phyloP scores from a whole-genome alignment of 2,329 filamentous ascomycete species.

The Aspergillus transmontanensis region DNA sequence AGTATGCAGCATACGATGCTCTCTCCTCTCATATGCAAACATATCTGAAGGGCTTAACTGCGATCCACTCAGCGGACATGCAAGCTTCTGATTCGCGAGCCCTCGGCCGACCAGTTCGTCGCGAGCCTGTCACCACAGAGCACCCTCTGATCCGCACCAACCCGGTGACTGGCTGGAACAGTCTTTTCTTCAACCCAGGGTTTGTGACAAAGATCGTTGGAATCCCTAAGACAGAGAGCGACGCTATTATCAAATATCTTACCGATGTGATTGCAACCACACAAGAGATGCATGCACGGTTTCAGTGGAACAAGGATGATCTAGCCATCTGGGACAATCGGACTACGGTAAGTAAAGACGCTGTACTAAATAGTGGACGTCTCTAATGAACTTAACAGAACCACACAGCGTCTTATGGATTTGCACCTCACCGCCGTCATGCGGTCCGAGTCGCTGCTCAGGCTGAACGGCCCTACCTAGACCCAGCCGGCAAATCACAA shows the following conservation, averaged over 20 bases:
- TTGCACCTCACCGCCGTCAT: constrained; percentile 59
- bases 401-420: constrained; percentile 59
- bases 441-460: constrained; percentile 53
- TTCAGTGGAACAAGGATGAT: constrained; percentile 66
- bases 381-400: constrained; percentile 40
- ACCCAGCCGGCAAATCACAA: constrained; percentile 51
- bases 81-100: constrained; percentile 55
- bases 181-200: constrained; percentile 61
- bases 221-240: constrained; percentile 58
- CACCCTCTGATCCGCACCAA: constrained; percentile 63
- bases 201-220: constrained; percentile 63
- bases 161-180: constrained; percentile 65
- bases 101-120: constrained; percentile 54
- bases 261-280: constrained; percentile 59
- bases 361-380: not conserved
- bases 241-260: constrained; percentile 55
- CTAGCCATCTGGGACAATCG: constrained; percentile 72
- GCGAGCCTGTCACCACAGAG: constrained; percentile 55
- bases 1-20: constrained; percentile 61
- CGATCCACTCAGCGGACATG: constrained; percentile 57
- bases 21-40: constrained; percentile 59
- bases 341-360: constrained; percentile 46
- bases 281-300: constrained; percentile 70
- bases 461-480: constrained; percentile 51
- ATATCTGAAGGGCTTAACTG: constrained; percentile 60